Evolutionary conservation across 441 rosid genomes (phyloP).

Genomic region (Populus trichocarpa): DNA sequence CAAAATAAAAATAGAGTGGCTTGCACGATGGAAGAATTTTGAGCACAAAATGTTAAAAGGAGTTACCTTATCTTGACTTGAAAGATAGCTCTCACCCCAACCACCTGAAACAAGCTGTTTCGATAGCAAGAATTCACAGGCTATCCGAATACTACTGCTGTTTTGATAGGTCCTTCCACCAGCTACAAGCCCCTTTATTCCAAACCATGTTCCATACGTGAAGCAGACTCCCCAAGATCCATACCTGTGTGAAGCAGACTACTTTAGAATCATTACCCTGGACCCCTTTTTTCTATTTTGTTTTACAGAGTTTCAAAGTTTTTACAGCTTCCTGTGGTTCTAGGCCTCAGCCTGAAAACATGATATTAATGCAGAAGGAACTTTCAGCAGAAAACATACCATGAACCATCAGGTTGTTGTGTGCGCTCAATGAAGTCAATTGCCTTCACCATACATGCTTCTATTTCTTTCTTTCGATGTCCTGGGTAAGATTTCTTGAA

Average conservation of each 20-base stretch:
- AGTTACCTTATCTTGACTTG: constrained; percentile 46
- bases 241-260: constrained; percentile 33
- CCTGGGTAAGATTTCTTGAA: constrained; percentile 30
- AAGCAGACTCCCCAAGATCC: constrained; percentile 81
- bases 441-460: constrained; percentile 40
- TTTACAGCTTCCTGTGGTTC: too few relatives aligned
- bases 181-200: constrained; percentile 45
- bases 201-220: constrained; percentile 66
- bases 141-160: constrained; percentile 37
- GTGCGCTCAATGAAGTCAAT: constrained; percentile 36
- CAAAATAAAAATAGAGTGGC: too few relatives aligned
- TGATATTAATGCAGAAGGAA: too few relatives aligned
- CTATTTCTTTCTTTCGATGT: constrained; percentile 39
- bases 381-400: constrained; percentile 29
- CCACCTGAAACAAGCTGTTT: constrained; percentile 61
- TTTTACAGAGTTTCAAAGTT: too few relatives aligned
- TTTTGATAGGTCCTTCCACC: constrained; percentile 38
- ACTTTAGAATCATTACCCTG: too few relatives aligned
- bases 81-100: constrained; percentile 77
- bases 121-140: constrained; percentile 58
- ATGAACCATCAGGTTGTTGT: constrained; percentile 61
- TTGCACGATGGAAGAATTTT: too few relatives aligned
- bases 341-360: too few relatives aligned
- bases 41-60: too few relatives aligned
- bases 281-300: not conserved